Evolutionary conservation across 2,329 filamentous ascomycete genomes (phyloP).

Genomic region (Penicillium sp.): DNA sequence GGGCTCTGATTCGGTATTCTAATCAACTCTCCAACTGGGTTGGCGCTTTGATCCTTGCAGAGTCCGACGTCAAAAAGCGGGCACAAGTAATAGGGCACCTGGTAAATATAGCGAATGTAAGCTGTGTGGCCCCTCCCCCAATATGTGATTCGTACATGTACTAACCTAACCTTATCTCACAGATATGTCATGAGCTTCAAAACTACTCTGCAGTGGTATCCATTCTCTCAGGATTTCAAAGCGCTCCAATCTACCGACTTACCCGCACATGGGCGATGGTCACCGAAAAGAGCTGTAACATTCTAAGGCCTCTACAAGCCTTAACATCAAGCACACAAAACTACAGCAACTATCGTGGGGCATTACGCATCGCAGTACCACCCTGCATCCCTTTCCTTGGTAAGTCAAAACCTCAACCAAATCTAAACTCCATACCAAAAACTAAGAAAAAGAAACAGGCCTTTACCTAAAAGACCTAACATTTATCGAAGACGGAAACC

Average conservation of each 20-base stretch:
- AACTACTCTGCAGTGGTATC: conserved; percentile 95
- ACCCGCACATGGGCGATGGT: conserved; percentile 91
- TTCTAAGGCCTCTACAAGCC: conserved; percentile 80
- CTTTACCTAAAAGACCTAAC: conserved; percentile 93
- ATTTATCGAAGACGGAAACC: conserved; percentile 95
- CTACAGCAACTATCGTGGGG: conserved; percentile 62
- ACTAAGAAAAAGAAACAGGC: conserved; percentile 51
- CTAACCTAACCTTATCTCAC: background rate
- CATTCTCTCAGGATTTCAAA: conserved; percentile 89
- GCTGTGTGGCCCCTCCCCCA: background rate
- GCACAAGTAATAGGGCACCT: conserved; percentile 96
- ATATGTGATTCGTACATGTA: background rate
- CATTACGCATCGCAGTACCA: conserved; percentile 81
- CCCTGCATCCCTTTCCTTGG: conserved; percentile 97
- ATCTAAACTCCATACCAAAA: background rate
- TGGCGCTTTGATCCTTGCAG: conserved; percentile 89
- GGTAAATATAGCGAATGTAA: conserved; percentile 83
- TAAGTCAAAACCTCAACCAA: conserved; percentile 42
- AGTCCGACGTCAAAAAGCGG: conserved; percentile 86
- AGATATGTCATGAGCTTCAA: conserved; percentile 87
- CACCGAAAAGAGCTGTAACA: conserved; percentile 71
- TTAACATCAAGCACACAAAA: conserved; percentile 94
- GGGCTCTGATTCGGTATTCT: conserved; percentile 88
- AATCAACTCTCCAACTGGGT: conserved; percentile 99
- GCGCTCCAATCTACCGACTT: conserved; percentile 85